phyloP scores from a whole-genome alignment of 352 stramenopile species.

The Phytophthora nicotianae region DNA sequence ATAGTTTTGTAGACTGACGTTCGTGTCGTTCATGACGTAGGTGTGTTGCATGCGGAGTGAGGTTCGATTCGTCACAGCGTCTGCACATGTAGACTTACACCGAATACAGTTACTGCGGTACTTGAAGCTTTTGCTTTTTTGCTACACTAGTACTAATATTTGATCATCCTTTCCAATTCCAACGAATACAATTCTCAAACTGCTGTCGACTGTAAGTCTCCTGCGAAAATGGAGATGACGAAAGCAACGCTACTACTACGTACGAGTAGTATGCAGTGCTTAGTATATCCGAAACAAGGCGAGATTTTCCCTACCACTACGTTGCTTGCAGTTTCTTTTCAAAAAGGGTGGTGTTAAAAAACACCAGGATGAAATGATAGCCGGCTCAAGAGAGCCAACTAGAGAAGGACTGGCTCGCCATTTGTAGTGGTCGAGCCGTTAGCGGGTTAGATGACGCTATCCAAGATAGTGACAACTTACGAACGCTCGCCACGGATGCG shows the following conservation, averaged over 20 bases:
- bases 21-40: slow-evolving; percentile 41
- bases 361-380: slow-evolving; percentile 63
- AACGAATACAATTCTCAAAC: no score
- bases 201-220: no score
- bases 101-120: not conserved
- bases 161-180: no score
- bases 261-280: no score
- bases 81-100: slow-evolving; percentile 38
- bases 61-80: slow-evolving; percentile 71
- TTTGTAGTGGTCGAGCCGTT: slow-evolving; percentile 1
- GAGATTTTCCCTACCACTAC: not conserved
- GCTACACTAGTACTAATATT: no score
- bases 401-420: not conserved
- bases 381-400: slow-evolving; percentile 19
- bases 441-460: slow-evolving; percentile 19
- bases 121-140: no score
- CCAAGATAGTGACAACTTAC: slow-evolving; percentile 47
- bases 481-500: slow-evolving; percentile 91
- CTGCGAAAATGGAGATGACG: no score
- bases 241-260: no score
- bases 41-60: slow-evolving; percentile 62
- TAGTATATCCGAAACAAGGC: no score
- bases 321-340: slow-evolving; percentile 37
- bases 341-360: slow-evolving; percentile 86
- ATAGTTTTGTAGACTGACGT: not conserved